Evolutionary conservation across 805 yeast genomes (phyloP).

Genomic region (Yamadazyma laniorum): DNA sequence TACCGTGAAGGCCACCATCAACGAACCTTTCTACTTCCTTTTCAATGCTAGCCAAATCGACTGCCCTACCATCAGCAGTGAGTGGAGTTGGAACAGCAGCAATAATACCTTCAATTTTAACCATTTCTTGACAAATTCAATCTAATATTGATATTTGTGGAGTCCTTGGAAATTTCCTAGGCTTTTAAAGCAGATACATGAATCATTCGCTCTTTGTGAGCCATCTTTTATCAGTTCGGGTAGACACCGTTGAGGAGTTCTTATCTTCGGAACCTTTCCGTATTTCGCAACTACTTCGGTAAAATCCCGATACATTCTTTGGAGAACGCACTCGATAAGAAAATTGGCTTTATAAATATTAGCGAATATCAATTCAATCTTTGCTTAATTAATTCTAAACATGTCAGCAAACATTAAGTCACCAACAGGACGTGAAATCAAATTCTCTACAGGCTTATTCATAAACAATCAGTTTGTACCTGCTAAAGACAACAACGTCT

Average conservation of each 20-base stretch:
- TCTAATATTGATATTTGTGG: no score
- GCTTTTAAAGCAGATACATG: background rate
- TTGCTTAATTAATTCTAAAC: no score
- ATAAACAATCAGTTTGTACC: slow-evolving; percentile 53
- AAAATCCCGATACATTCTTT: background rate
- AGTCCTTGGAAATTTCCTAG: background rate
- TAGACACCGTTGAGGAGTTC: background rate
- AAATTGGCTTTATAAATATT: no score
- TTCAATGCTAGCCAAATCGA: slow-evolving; percentile 10
- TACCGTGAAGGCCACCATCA: slow-evolving; percentile 14
- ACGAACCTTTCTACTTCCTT: slow-evolving; percentile 14
- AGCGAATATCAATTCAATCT: no score
- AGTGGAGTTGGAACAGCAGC: slow-evolving; percentile 18
- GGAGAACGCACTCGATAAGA: no score
- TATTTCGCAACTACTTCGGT: background rate
- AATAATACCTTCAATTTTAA: slow-evolving; percentile 13
- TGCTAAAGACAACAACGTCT: slow-evolving; percentile 32
- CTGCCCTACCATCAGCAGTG: slow-evolving; percentile 9
- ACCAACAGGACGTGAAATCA: slow-evolving; percentile 12
- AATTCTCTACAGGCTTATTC: slow-evolving; percentile 36
- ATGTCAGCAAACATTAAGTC: slow-evolving; percentile 12
- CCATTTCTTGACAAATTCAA: no score
- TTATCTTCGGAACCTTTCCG: background rate
- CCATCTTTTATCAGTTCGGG: background rate
- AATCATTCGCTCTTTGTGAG: no score